Percentiles rank a stretch among this genome's conserved stretches.
These are phyloP conservation scores for Blastobotrys illinoisensis DNA, from an alignment of 1,139 yeast genomes.

Conservation along the genomic window DNA sequence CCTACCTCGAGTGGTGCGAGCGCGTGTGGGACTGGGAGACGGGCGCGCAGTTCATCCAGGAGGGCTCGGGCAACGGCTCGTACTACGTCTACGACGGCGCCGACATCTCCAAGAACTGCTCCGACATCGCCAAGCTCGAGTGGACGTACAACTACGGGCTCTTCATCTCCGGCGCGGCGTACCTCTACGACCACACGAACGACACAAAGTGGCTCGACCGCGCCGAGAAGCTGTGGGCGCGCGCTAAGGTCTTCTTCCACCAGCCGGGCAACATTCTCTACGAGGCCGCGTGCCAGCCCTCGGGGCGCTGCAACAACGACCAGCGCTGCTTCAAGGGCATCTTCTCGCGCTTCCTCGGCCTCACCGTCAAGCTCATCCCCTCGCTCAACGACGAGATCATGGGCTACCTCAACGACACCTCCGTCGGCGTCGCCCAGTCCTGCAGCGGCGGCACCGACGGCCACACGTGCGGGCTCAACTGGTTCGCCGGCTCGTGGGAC, in stretches of 20 bases:
- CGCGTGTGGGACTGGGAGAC: conserved; percentile 66
- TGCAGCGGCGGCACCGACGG: conserved; percentile 72
- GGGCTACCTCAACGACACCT: conserved; percentile 45
- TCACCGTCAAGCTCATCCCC: conserved; percentile 55
- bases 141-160: conserved; percentile 86
- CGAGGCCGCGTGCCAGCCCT: conserved; percentile 66
- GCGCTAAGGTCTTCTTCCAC: conserved; percentile 50
- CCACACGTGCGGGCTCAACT: conserved; percentile 69
- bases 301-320: conserved; percentile 59
- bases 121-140: conserved; percentile 46
- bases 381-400: conserved; percentile 39
- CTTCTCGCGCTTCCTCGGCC: conserved; percentile 60
- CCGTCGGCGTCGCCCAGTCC: conserved; percentile 62
- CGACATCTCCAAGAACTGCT: conserved; percentile 51
- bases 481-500: conserved; percentile 56
- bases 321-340: conserved; percentile 75
- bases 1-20: conserved; percentile 62
- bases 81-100: conserved; percentile 67
- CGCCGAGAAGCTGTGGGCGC: conserved; percentile 43
- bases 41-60: conserved; percentile 44
- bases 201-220: conserved; percentile 54
- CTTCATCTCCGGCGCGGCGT: conserved; percentile 66
- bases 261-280: conserved; percentile 45
- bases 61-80: conserved; percentile 31
- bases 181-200: conserved; percentile 59